A percentile compares a stretch with the other conserved stretches of the same genome.
Evolutionary conservation across 2,329 filamentous ascomycete genomes (phyloP).

Genomic region (Metarhizium anisopliae): DNA sequence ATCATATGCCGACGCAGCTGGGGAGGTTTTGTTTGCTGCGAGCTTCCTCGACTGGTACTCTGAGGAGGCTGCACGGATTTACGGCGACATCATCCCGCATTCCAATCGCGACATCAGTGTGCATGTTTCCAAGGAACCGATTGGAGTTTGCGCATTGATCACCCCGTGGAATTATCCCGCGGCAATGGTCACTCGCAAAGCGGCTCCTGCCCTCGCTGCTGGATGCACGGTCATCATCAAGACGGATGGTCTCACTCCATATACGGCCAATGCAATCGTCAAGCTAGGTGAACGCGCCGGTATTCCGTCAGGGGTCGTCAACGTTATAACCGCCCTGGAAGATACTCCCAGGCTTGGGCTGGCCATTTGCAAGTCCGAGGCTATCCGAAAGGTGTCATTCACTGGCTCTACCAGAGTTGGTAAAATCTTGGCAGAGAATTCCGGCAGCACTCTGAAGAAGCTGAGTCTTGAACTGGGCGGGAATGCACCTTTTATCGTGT

Average conservation of each 20-base stretch:
- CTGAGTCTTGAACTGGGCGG: constrained; percentile 84
- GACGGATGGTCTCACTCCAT: constrained; percentile 83
- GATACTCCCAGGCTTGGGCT: constrained; percentile 76
- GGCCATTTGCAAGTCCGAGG: constrained; percentile 61
- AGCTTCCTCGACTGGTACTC: constrained; percentile 75
- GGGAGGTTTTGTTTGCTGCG: constrained; percentile 63
- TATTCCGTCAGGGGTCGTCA: constrained; percentile 82
- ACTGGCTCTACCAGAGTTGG: constrained; percentile 68
- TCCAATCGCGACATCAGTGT: constrained; percentile 63
- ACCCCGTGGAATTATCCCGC: constrained; percentile 86
- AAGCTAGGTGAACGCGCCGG: constrained; percentile 82
- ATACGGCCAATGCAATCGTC: constrained; percentile 77
- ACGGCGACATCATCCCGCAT: constrained; percentile 66
- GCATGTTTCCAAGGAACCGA: constrained; percentile 70
- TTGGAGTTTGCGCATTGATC: constrained; percentile 74
- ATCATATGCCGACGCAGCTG: constrained; percentile 63
- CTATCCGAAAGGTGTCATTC: constrained; percentile 83
- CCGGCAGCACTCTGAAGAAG: constrained; percentile 72
- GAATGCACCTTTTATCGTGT: constrained; percentile 93
- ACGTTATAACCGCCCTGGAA: constrained; percentile 69
- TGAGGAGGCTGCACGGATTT: constrained; percentile 64
- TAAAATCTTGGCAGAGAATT: constrained; percentile 80
- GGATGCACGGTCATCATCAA: constrained; percentile 92
- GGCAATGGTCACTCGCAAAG: constrained; percentile 65
- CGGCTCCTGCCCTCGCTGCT: constrained; percentile 69